Base-by-base conservation (phyloP, 768 basidiomycete genomes). In the Phanerochaete sordida region DNA sequence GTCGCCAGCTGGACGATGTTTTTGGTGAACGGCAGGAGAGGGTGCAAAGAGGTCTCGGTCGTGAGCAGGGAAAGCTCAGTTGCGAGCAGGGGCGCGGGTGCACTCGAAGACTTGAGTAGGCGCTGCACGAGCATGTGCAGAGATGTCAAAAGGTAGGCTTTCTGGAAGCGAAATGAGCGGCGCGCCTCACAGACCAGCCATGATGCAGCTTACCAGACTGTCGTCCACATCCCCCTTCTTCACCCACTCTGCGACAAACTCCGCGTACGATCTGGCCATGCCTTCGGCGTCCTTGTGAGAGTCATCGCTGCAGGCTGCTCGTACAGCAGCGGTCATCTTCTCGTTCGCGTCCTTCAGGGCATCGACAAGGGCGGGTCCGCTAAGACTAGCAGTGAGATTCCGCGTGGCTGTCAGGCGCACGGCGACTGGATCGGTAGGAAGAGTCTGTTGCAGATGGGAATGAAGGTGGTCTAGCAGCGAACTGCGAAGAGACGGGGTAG, bases 321-420 rank as follows among this genome's bases (percentile, higher is more conserved):
- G 53, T 45, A 69, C 52, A 28, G 67, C 63, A 65, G 75, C 70
- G 63, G 81, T 74, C 75, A 90, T 72, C 61, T 77, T 77, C 33
- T 76, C 79, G 61, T 87, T 76, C 28, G 77, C 78, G 24, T 62
- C 64, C 51, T 76, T 79, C 65, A 85, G 73, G n/a, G 75, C 78
- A 57, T 86, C 84, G 8, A 87, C 81, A 61, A 90, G 78, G 26
- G 73, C 72, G 30, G 76, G 76, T 43, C 84, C 85, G 3, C 72
- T 73, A 44, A 78, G 57, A n/a, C 72, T 72, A 30, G 72, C 62
- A 6, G 66, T 65, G 33, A 76, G 66, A 48, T 50, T 50, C 23
- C 73, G 70, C 19, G 78, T 79, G 6, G 79, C 79, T 45, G 70
- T 69, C 31, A 81, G 69, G 62, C 70, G 71, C 31, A 77, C 68